Base-by-base conservation (phyloP, 176 grass and related monocot species). In the Melocanna baccifera region DNA sequence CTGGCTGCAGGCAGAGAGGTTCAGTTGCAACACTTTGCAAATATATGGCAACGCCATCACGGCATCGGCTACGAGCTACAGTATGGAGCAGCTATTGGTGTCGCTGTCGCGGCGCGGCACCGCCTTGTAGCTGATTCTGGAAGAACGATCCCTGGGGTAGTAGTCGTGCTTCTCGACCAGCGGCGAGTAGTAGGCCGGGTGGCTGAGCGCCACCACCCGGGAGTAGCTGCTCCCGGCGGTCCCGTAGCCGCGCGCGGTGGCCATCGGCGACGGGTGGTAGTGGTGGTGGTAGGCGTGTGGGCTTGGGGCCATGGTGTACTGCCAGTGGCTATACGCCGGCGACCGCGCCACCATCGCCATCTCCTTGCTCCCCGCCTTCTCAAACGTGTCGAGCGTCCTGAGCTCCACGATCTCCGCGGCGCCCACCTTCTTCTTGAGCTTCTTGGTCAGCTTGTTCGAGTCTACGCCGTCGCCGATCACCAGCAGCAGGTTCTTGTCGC, bases 391-490 rank as follows among this genome's bases (percentile, higher is more conserved):
- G 25, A 83, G 47, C 12, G 88, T 90, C 29, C 84, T 22, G 18
- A 90, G 80, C 89, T 90, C 89, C 64, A 90, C 84, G 67, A 90
- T 83, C 78, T 90, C 80, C 40, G 30, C 84, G 6, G 20, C 14
- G 46, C 84, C 89, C 18, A 69, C 80, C 67, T 90, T 79, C 79
- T 83, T 82, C 67, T 74, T 83, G 57, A 90, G 79, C 48, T 83
- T 83, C 79, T 87, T 90, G 28, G 69, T 42, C 50, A 90, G 84
- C 67, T 79, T 87, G 80, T 73, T 90, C 5, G 89, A 42, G 84
- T 90, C 84, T 48, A 90, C 84, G 73, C 32, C 80, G 11, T 86
- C 32, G 79, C 84, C 89, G 40, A 90, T 90, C 67, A 90, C 89
- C 16, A 90, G 88, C 67, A 90, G 80, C 73, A 87, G 89, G 80